A percentile compares a stretch with the other conserved stretches of the same genome.
Evolutionary conservation across 2,329 filamentous ascomycete genomes (phyloP).

Genomic region (Exophiala oligosperma): DNA sequence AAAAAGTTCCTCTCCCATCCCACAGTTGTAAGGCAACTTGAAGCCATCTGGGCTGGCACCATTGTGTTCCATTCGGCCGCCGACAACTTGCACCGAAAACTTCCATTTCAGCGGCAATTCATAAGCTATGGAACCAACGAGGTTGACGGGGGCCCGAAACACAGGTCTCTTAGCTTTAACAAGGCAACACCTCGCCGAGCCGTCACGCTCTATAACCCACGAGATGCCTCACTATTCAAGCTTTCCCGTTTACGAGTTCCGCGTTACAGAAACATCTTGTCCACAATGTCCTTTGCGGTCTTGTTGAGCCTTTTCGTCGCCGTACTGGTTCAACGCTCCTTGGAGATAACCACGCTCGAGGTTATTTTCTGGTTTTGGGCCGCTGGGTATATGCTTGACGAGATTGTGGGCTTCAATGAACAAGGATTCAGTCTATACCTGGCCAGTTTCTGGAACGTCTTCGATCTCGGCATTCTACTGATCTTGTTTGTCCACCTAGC

Average conservation of each 20-base stretch:
- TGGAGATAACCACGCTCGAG: constrained; percentile 79
- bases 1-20: constrained; percentile 92
- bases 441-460: constrained; percentile 97
- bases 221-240: constrained; percentile 88
- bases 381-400: constrained; percentile 93
- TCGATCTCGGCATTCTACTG: constrained; percentile 85
- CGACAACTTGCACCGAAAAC: constrained; percentile 72
- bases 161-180: constrained; percentile 19
- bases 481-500: constrained; percentile 87
- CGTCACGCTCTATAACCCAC: constrained; percentile 84
- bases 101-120: constrained; percentile 19
- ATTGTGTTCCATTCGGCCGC: constrained; percentile 92
- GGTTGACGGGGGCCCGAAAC: constrained; percentile 20
- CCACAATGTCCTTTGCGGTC: constrained; percentile 81
- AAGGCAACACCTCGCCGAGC: constrained; percentile 52
- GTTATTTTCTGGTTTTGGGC: constrained; percentile 98
- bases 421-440: constrained; percentile 95
- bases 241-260: constrained; percentile 87
- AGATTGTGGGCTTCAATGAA: constrained; percentile 93
- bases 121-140: constrained; percentile 42
- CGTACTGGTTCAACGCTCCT: constrained; percentile 73
- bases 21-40: constrained; percentile 88
- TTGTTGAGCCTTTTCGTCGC: constrained; percentile 83
- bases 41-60: constrained; percentile 94
- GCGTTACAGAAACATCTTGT: constrained; percentile 86